Conservation (phyloP, 2,329 filamentous ascomycete species). For the Emydomyces testavorans region DNA sequence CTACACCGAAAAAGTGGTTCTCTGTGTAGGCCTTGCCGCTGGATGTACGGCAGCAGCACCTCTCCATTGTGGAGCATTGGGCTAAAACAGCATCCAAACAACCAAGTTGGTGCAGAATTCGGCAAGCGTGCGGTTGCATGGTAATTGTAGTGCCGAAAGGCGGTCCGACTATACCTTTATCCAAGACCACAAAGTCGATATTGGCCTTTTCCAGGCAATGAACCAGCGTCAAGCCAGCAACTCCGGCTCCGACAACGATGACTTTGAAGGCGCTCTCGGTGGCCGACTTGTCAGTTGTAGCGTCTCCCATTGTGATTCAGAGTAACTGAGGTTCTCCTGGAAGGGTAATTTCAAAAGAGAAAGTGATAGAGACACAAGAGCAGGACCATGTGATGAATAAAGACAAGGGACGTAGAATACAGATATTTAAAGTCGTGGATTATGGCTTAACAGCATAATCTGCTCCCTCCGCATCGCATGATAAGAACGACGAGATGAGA, state of each 20-base stretch:
- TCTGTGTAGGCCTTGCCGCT: background rate
- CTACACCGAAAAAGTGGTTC: background rate
- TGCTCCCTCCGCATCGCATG: too few relatives aligned
- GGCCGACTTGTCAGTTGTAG: background rate
- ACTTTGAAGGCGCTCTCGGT: slow-evolving; percentile 21
- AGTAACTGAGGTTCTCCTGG: too few relatives aligned
- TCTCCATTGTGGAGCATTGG: background rate
- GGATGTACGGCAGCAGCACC: background rate
- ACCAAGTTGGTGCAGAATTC: slow-evolving; percentile 44
- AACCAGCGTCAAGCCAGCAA: slow-evolving; percentile 40
- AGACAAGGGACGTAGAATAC: background rate
- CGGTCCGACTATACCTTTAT: slow-evolving; percentile 34
- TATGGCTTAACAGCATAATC: too few relatives aligned
- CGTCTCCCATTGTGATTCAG: background rate
- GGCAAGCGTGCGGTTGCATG: slow-evolving; percentile 33
- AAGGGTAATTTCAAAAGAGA: background rate
- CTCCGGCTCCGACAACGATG: slow-evolving; percentile 40
- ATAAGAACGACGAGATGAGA: too few relatives aligned
- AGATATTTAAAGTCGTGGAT: too few relatives aligned
- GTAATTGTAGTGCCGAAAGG: slow-evolving; percentile 41
- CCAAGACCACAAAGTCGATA: slow-evolving; percentile 43
- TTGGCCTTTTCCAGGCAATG: slow-evolving; percentile 36
- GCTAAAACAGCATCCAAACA: background rate
- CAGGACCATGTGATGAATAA: background rate
- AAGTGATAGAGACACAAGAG: background rate